phyloP scores from a whole-genome alignment of 805 yeast species.

The Wickerhamomyces silvicola region DNA sequence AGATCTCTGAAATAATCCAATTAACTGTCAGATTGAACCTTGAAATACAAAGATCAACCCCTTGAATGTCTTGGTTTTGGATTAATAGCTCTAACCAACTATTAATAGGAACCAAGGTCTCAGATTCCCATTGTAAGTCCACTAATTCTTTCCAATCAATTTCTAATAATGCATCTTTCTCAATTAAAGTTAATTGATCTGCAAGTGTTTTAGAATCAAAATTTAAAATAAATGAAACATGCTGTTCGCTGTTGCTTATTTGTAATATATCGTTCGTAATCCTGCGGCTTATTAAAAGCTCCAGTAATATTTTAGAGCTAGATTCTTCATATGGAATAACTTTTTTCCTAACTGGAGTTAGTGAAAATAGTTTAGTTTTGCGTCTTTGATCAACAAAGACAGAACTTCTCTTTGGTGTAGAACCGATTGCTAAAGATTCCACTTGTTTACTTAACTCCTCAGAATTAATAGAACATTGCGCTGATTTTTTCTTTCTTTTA shows the following conservation, averaged over 20 bases:
- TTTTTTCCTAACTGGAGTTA: constrained; percentile 26
- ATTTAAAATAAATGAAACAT: constrained; percentile 77
- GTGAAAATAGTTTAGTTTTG: constrained; percentile 29
- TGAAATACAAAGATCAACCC: constrained; percentile 75
- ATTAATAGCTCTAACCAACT: constrained; percentile 80
- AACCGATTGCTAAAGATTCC: constrained; percentile 12
- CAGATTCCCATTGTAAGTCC: constrained; percentile 62
- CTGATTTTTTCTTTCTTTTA: constrained; percentile 8
- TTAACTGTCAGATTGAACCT: constrained; percentile 85
- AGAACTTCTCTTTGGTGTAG: constrained; percentile 22
- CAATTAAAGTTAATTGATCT: constrained; percentile 80
- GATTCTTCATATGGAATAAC: constrained; percentile 14
- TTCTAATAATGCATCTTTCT: constrained; percentile 74
- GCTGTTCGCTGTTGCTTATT: constrained; percentile 37
- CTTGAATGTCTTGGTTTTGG: constrained; percentile 51
- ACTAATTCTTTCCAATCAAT: constrained; percentile 89
- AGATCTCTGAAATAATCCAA: constrained; percentile 87
- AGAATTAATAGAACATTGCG: constrained; percentile 16
- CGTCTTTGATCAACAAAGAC: constrained; percentile 32
- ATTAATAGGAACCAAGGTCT: constrained; percentile 56
- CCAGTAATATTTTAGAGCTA: constrained; percentile 32
- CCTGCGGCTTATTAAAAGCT: constrained; percentile 26
- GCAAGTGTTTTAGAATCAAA: constrained; percentile 63
- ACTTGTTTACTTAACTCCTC: constrained; percentile 12
- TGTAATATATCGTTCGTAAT: constrained; percentile 16